phyloP scores from a whole-genome alignment of 176 grass and related monocot species.

The Urochloa ruziziensis region DNA sequence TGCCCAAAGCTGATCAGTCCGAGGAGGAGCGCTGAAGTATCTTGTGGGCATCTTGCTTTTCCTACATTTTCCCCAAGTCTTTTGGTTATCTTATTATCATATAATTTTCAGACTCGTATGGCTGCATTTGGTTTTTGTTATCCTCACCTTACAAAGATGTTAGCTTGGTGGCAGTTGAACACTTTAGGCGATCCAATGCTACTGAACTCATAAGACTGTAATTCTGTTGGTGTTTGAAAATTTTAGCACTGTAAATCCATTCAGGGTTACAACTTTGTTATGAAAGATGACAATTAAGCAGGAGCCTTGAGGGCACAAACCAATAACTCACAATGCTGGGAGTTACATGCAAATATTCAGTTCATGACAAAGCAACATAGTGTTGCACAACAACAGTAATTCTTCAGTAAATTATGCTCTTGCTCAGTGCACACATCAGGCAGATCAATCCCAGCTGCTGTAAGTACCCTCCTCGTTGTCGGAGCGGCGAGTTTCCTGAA shows the following conservation, averaged over 20 bases:
- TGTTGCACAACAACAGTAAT: not conserved
- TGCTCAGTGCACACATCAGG: not conserved
- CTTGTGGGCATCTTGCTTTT: not conserved
- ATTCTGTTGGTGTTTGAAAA: not conserved
- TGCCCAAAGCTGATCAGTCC: not conserved
- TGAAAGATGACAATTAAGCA: not conserved
- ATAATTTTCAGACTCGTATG: not conserved
- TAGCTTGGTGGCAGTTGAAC: not conserved
- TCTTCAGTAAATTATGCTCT: not conserved
- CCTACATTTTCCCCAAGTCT: not conserved
- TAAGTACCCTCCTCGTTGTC: conserved; percentile 22
- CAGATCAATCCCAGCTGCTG: conserved; percentile 22
- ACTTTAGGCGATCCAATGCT: not conserved
- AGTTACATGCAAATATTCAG: conserved; percentile 16
- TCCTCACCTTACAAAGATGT: not conserved
- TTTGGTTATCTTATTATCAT: not conserved
- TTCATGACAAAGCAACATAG: conserved; percentile 6
- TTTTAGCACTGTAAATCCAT: not conserved
- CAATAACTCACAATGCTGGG: not conserved
- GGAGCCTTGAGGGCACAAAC: not conserved
- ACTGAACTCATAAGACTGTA: not conserved
- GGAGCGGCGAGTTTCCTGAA: conserved; percentile 22
- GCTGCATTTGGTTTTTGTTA: not conserved
- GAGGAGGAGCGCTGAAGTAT: not conserved
- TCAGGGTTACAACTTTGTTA: not conserved